Conservation (phyloP, 345 rosid species). For the Rhodamnia argentea region DNA sequence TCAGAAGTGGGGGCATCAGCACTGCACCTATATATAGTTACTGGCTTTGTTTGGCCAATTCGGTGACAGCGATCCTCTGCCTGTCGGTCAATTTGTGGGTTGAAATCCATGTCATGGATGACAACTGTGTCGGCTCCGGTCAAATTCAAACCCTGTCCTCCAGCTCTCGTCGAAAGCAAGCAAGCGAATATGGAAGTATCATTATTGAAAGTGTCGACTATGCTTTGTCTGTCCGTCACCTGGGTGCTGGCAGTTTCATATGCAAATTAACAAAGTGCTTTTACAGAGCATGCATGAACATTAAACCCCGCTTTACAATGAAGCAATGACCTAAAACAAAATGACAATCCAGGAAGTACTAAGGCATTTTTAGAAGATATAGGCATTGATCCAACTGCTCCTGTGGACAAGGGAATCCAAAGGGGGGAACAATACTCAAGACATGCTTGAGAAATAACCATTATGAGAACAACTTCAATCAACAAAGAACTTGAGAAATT, state of each 20-base stretch:
- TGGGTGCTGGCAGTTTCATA: constrained; percentile 45
- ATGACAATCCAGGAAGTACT: not conserved
- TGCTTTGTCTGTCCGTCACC: constrained; percentile 81
- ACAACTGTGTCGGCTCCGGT: constrained; percentile 89
- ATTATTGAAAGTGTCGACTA: constrained; percentile 78
- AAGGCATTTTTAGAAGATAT: not conserved
- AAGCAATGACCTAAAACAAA: not conserved
- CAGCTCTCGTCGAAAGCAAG: constrained; percentile 81
- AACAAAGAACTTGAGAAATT: not conserved
- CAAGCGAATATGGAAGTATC: constrained; percentile 80
- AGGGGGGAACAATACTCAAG: not conserved
- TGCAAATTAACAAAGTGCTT: not conserved
- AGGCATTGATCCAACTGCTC: not conserved
- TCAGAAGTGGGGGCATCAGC: not conserved
- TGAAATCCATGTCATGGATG: constrained; percentile 93
- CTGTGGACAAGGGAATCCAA: not conserved
- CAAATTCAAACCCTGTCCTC: constrained; percentile 95
- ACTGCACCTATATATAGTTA: constrained; percentile 77
- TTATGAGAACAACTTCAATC: not conserved
- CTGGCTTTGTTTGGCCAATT: constrained; percentile 90
- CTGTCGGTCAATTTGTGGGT: constrained; percentile 93
- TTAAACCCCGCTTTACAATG: not conserved
- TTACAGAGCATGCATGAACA: not conserved
- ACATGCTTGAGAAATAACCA: not conserved
- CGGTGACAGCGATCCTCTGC: constrained; percentile 97